Evolutionary conservation across 345 rosid genomes (phyloP), one percentile per base, ranked within the genome.

Genomic region (Salix udensis): DNA sequence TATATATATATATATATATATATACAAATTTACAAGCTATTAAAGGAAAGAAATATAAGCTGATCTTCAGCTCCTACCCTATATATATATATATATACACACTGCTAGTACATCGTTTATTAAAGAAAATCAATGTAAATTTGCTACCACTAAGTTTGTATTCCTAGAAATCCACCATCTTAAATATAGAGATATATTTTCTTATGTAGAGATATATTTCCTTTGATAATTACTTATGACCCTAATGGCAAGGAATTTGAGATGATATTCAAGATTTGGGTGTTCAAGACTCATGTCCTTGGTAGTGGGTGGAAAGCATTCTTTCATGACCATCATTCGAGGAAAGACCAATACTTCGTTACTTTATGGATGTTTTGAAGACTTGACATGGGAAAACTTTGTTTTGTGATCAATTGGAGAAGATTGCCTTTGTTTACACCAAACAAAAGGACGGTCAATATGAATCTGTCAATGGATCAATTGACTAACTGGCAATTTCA

Each of bases 311-410:
- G 79, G 79, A 77, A 58, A 44, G 21, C 58, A 21, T 77, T 70
- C 34, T 44, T 11, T 13, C 18, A 31, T 8, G 69, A 42, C 11
- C 74, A 76, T 40, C 7, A 16, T 3, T 14, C 61, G 26, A 19
- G 30, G 39, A 28, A 28, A 7, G 44, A 21, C 18, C 30, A 44
- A 48, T 74, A 77, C 48, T 61, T 61, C 64, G 74, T 77, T 24
- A 69, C 79, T 7, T 14, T 61, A 12, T 61, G 79, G 74, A 62
- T 77, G 74, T 61, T 77, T 31, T 12, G 74, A 30, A 42, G 26
- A 12, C 6, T 19, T 2, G 46, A 46, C 18, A 70, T 36, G 19
- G 48, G 16, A 19, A 69, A 69, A 3, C 74, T 46, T 37, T 69
- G 79, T 15, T 70, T 69, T 31, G 60, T n/a, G 30, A 28, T 61